phyloP scores from a whole-genome alignment of 192 early-diverging fungal species.

The Entomortierella beljakovae region DNA sequence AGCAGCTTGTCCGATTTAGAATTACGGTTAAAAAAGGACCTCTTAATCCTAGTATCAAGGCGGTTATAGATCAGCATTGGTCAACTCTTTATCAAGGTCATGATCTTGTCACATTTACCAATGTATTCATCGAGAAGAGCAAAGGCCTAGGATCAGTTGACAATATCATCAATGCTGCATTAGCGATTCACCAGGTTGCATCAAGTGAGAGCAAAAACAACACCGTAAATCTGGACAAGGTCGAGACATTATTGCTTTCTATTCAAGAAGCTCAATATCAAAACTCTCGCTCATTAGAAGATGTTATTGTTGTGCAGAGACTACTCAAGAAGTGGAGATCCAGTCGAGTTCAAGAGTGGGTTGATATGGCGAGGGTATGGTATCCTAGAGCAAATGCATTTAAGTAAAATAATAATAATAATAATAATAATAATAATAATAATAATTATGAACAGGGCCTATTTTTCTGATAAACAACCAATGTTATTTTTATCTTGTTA shows the following conservation, averaged over 20 bases:
- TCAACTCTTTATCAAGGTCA: constrained; percentile 16
- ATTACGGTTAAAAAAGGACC: constrained; percentile 47
- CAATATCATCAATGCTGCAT: not conserved
- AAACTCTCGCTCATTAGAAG: not conserved
- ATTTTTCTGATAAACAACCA: not conserved
- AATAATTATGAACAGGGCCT: no score
- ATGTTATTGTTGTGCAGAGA: not conserved
- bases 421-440: not conserved
- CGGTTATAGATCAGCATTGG: constrained; percentile 45
- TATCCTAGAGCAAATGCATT: not conserved
- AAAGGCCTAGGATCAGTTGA: not conserved
- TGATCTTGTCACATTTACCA: constrained; percentile 20
- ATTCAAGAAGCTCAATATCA: not conserved
- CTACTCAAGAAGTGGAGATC: not conserved
- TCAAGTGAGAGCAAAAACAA: not conserved
- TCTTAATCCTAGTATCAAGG: constrained; percentile 29
- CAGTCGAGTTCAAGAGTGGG: not conserved
- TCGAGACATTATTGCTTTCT: not conserved
- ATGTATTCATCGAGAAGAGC: constrained; percentile 13
- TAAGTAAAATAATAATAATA: not conserved
- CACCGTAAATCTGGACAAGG: not conserved
- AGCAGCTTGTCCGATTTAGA: constrained; percentile 58
- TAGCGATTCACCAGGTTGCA: not conserved
- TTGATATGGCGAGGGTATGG: not conserved
- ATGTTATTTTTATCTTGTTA: not conserved